These are phyloP conservation scores for Neurospora sp. DNA, from an alignment of 2,329 filamentous ascomycete species.

Conservation along the genomic window DNA sequence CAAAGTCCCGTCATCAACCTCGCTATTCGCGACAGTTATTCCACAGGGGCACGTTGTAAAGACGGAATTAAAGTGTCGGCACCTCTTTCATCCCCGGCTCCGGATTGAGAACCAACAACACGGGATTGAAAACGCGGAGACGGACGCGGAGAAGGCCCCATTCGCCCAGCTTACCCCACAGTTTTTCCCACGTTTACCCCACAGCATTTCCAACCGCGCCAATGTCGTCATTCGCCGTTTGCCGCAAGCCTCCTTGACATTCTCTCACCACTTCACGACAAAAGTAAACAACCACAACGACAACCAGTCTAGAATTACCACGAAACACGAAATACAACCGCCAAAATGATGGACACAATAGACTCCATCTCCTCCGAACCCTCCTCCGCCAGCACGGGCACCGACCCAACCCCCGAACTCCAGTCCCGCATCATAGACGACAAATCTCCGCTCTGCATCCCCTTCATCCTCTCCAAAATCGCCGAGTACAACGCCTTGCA, in stretches of 20 bases:
- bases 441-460: constrained; percentile 67
- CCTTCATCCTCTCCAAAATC: constrained; percentile 58
- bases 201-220: background rate
- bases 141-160: background rate
- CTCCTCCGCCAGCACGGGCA: constrained; percentile 7
- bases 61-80: background rate
- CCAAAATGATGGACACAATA: background rate
- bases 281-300: background rate
- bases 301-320: too few species aligned
- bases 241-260: background rate
- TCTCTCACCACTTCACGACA: background rate
- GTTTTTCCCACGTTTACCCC: background rate
- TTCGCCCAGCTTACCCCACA: background rate
- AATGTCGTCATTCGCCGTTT: background rate
- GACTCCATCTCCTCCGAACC: background rate
- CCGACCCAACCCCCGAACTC: constrained; percentile 17
- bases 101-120: background rate
- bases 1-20: background rate
- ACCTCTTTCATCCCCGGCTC: background rate
- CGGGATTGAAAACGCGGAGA: background rate
- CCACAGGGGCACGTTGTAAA: background rate
- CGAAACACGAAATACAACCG: background rate
- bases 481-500: constrained; percentile 28
- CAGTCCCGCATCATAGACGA: constrained; percentile 53
- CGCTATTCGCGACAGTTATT: background rate